These are phyloP conservation scores for Pichia rugopelliculosa DNA, from an alignment of 805 yeast genomes.

Conservation along the genomic window DNA sequence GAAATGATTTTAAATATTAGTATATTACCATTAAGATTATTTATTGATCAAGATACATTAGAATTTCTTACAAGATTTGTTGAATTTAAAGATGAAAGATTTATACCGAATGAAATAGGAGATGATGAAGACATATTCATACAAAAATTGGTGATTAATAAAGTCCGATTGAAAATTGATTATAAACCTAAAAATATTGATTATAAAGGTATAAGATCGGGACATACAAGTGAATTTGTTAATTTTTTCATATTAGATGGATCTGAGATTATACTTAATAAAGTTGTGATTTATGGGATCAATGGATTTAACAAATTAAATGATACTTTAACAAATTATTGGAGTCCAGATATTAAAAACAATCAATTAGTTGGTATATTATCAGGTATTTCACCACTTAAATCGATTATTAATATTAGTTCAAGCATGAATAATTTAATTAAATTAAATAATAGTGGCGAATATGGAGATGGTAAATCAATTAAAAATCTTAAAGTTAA, in stretches of 20 bases:
- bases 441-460: constrained; percentile 32
- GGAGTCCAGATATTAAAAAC: constrained; percentile 85
- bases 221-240: constrained; percentile 79
- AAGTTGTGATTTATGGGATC: constrained; percentile 63
- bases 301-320: constrained; percentile 63
- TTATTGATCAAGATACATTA: constrained; percentile 88
- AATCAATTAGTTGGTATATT: constrained; percentile 76
- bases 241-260: constrained; percentile 87
- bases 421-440: constrained; percentile 70
- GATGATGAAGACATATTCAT: constrained; percentile 66
- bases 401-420: constrained; percentile 70
- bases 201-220: constrained; percentile 76
- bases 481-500: constrained; percentile 70
- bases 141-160: constrained; percentile 57
- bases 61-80: constrained; percentile 77
- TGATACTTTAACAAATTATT: constrained; percentile 49
- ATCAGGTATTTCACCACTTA: constrained; percentile 77
- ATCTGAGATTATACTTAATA: constrained; percentile 59
- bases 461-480: constrained; percentile 51
- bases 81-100: constrained; percentile 68
- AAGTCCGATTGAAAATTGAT: constrained; percentile 63
- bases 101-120: constrained; percentile 39
- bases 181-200: constrained; percentile 89
- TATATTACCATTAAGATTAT: constrained; percentile 69
- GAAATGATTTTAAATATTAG: constrained; percentile 51